Base-by-base conservation (phyloP, 805 yeast species). In the Yamadazyma sp. region DNA sequence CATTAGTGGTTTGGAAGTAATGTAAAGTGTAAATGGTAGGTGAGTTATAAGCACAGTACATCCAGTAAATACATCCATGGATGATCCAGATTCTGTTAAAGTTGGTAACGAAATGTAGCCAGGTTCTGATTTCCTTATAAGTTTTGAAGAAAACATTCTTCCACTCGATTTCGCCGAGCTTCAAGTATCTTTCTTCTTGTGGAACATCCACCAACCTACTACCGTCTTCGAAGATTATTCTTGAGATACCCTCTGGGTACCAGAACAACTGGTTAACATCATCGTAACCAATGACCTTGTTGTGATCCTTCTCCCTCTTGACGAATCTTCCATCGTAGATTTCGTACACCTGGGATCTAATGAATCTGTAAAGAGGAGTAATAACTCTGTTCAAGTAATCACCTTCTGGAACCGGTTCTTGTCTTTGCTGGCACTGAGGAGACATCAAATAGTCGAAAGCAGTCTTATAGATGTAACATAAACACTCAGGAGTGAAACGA, bases 221-320 rank as follows among this genome's bases (percentile, higher is more conserved):
- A 49, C 96, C 96, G 60, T 93, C 98, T 59, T 84, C 93, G 54
- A 91, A 78, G 35, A 83, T 77, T 53, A 93, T 90, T 67, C 93
- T 83, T 43, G 95, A 82, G 49, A 93, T 85, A 75, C 99, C 99
- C 70, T 95, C 98, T 32, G 98, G 97, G 68, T 95, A 93, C 99
- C 99, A 93, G 70, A 95, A 93, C 53, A 93, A 76, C 74, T 93
- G 99, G 67, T 93, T 93, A 44, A 93, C 95, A 73, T 93, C 99
- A 71, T 93, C 99, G 64, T 93, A 93, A 64, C 99, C 95, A 54
- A 85, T 76, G 47, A 85, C 70, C 48, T 79, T 70, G 67, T 82
- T 82, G 65, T 85, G 95, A 61, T 85, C 95, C 58, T 70, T 80
- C 70, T 85, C 93, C 69, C 95, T 82, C 63, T 84, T 84, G 44